Evolutionary conservation across 306 rosid species (phyloP), one percentile per base, ranked within the genome.

Genomic region (Neltuma alba): DNA sequence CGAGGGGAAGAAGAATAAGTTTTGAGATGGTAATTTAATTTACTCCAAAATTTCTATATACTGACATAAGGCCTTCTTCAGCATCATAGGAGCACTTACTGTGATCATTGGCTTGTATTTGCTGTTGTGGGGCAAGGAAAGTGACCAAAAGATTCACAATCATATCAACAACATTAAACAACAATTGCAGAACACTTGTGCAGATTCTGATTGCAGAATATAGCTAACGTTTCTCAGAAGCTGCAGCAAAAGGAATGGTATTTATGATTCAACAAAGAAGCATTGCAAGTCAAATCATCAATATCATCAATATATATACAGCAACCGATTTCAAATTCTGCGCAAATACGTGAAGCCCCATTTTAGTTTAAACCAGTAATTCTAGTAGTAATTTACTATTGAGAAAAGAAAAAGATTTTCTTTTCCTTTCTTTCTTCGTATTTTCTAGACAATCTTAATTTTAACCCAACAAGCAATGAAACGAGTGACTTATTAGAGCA

Each of bases 121-220:
- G 79, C 80, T 92, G 85, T 34, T 95, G 79, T 92, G 92, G 98
- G 96, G 99, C 25, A 91, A 95, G 89, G 92, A 87, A 84, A 81
- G 81, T 33, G 94, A 90, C 55, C 76, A 81, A 72, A 62, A 69
- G 73, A 47, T 72, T 70, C 67, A 77, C 23, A 64, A 23, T 54
- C 14, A 23, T 38, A 38, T 47, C 47, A 89, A 88, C 79, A 88
- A 88, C 67, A 78, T 79, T 6, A 81, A 77, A 81, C 85, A 74
- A 37, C 78, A 77, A 67, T 42, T 75, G 12, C 76, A 58, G 42
- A 37, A 13, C 74, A 73, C 79, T 33, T 23, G 15, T 64, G 86
- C 58, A 21, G 64, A 78, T 27, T 70, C 77, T 68, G 83, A 81
- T 70, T 66, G 41, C 77, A 30, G 48, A 78, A 50, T 23, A 20